Conservation (phyloP, 2,329 filamentous ascomycete species). For the Drechslerella stenobrocha region DNA sequence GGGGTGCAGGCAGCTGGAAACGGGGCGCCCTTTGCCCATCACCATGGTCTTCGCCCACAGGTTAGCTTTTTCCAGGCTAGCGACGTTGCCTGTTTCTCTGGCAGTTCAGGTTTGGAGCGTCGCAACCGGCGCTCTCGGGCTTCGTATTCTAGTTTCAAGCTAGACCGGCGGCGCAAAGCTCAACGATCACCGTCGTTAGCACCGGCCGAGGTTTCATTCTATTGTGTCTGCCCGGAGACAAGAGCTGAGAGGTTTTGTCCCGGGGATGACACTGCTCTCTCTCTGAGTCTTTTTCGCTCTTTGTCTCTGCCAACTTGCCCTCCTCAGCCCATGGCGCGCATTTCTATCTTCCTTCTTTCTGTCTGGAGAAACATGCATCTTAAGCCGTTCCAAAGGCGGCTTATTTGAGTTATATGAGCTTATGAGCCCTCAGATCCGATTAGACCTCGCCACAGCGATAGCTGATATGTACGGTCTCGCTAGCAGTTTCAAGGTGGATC, state of each 20-base stretch:
- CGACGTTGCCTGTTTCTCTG: background rate
- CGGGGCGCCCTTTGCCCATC: slow-evolving; percentile 32
- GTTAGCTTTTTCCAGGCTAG: background rate
- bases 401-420: slow-evolving; percentile 17
- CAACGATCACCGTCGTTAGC: slow-evolving; percentile 10
- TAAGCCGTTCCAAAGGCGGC: slow-evolving; percentile 3
- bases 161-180: too few relatives aligned
- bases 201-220: slow-evolving; percentile 5
- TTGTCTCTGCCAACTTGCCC: too few relatives aligned
- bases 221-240: slow-evolving; percentile 34
- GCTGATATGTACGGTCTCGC: background rate
- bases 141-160: slow-evolving; percentile 26
- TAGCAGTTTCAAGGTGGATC: slow-evolving; percentile 22
- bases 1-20: slow-evolving; percentile 30
- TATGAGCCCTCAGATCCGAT: slow-evolving; percentile 22
- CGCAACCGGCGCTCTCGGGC: slow-evolving; percentile 1
- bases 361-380: slow-evolving; percentile 33
- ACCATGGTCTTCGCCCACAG: slow-evolving; percentile 12
- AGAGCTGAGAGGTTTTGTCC: slow-evolving; percentile 4
- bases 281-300: background rate
- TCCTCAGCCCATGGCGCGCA: too few relatives aligned
- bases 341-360: slow-evolving; percentile 6
- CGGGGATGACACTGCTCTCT: background rate
- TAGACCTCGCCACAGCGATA: slow-evolving; percentile 38
- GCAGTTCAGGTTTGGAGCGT: background rate